Evolutionary conservation across 1,284 basidiomycete species (phyloP).

Genomic region (Moesziomyces globuligerus): DNA sequence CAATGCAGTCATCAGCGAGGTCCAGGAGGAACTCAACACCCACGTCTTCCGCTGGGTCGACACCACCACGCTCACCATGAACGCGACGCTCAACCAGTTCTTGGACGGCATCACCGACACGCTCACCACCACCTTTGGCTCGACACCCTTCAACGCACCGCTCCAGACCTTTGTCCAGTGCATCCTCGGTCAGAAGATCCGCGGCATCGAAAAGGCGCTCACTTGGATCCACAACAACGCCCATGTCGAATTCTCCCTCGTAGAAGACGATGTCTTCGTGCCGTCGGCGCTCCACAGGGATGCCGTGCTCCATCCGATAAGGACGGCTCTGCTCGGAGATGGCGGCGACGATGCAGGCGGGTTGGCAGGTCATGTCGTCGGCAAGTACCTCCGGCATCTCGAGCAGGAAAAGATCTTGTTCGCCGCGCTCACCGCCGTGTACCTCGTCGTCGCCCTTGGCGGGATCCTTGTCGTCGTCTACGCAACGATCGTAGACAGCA

Average conservation of each 20-base stretch:
- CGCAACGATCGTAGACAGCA: conserved; percentile 13
- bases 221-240: conserved; percentile 92
- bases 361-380: conserved; percentile 78
- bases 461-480: conserved; percentile 74
- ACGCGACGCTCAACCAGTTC: conserved; percentile 72
- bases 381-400: conserved; percentile 77
- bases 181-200: conserved; percentile 87
- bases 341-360: conserved; percentile 72
- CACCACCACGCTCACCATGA: conserved; percentile 86
- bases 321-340: conserved; percentile 20
- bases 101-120: conserved; percentile 68
- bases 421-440: conserved; percentile 80
- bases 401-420: conserved; percentile 85
- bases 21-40: conserved; percentile 82
- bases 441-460: conserved; percentile 80
- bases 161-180: conserved; percentile 70
- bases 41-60: conserved; percentile 87
- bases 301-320: conserved; percentile 71
- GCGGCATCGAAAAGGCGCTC: conserved; percentile 83
- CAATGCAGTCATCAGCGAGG: conserved; percentile 76
- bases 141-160: conserved; percentile 43
- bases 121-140: conserved; percentile 77
- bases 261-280: conserved; percentile 79
- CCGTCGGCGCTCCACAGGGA: conserved; percentile 77
- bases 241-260: conserved; percentile 77